phyloP scores from a whole-genome alignment of 164 flowering plant species.

The grape (Vitis vinifera) region ASM3070453v1 NC_081806.1:3511501-3512000 shows the following conservation, averaged over 20 bases:
- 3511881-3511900: no score
- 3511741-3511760: no score
- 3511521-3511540: constrained; percentile 40
- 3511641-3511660: not conserved
- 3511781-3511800: not conserved
- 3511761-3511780: no score
- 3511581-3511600: constrained; percentile 50
- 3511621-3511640: not conserved
- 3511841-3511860: no score
- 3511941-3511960: constrained; percentile 1
- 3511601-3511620: constrained; percentile 6
- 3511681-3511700: not conserved
- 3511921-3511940: not conserved
- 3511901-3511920: no score
- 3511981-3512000: no score
- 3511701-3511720: not conserved
- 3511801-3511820: not conserved
- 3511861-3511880: no score
- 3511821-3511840: not conserved
- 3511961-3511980: constrained; percentile 30
- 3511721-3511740: no score
- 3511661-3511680: not conserved
- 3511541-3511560: constrained; percentile 48
- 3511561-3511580: constrained; percentile 38
- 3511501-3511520: constrained; percentile 31